Percentiles rank a stretch among this genome's conserved stretches.
Conservation (phyloP, 108 stramenopile genomes). For the Licmophora abbreviata region DNA sequence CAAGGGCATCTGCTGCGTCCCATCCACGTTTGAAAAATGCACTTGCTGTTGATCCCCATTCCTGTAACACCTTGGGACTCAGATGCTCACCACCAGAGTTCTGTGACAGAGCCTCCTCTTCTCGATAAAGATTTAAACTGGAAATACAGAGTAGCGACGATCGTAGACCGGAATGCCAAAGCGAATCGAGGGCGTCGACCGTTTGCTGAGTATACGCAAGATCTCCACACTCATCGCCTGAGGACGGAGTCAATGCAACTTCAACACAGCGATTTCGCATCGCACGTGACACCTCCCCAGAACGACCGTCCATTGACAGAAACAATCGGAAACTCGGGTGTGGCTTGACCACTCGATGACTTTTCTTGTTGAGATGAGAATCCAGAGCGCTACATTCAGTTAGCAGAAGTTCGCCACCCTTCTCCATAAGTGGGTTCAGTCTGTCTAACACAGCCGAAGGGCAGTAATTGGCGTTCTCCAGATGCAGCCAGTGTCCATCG, state of each 20-base stretch:
- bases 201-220: too few relatives aligned
- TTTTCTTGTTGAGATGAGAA: conserved; percentile 7
- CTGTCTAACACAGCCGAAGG: conserved; percentile 96
- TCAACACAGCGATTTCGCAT: conserved; percentile 99
- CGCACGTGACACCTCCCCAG: conserved; percentile 94
- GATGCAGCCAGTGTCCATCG: conserved; percentile 88
- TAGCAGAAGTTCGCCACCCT: conserved; percentile 83
- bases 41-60: too few relatives aligned
- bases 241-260: conserved; percentile 48
- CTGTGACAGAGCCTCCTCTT: too few relatives aligned
- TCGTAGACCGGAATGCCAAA: too few relatives aligned
- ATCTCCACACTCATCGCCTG: too few relatives aligned
- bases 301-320: conserved; percentile 79
- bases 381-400: conserved; percentile 81
- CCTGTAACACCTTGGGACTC: too few relatives aligned
- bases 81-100: too few relatives aligned
- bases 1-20: too few relatives aligned
- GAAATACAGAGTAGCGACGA: too few relatives aligned
- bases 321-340: conserved; percentile 95
- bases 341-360: conserved; percentile 66
- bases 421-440: conserved; percentile 94
- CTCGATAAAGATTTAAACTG: too few relatives aligned
- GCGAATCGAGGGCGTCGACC: too few relatives aligned
- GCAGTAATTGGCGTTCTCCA: conserved; percentile 95
- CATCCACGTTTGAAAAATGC: too few relatives aligned